Conservation (phyloP, 768 basidiomycete species). For the Dendrothele bispora region DNA sequence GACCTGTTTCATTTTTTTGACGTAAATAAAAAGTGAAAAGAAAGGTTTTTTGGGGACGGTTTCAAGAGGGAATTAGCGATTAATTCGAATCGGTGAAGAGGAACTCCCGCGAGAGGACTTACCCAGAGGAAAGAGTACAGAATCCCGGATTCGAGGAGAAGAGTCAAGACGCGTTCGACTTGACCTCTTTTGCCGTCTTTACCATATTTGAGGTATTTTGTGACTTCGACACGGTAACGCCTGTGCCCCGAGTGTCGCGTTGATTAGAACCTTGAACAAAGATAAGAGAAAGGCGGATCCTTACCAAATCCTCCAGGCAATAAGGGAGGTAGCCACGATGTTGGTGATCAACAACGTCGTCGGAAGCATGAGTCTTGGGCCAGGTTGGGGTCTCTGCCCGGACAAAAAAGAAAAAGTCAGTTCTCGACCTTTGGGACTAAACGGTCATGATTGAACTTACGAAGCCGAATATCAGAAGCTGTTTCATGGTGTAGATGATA, state of each 20-base stretch:
- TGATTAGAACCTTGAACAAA: neutral
- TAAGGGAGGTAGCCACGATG: neutral
- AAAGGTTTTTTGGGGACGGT: too few species aligned
- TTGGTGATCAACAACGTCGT: neutral
- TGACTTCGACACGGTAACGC: neutral
- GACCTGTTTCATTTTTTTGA: too few species aligned
- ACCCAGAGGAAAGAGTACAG: slow-evolving; percentile 2
- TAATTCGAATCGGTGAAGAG: too few species aligned
- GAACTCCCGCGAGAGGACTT: too few species aligned
- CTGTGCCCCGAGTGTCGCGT: neutral
- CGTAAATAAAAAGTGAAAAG: too few species aligned
- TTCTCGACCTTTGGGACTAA: too few species aligned
- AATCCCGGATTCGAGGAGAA: neutral
- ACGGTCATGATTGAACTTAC: too few species aligned
- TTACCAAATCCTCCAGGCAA: neutral
- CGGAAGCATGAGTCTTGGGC: neutral
- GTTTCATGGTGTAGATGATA: neutral
- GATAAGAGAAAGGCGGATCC: neutral
- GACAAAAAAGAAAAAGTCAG: too few species aligned
- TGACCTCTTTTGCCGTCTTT: too few species aligned
- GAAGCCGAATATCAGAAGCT: neutral
- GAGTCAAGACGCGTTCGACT: neutral
- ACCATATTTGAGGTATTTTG: neutral
- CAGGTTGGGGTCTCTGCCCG: neutral
- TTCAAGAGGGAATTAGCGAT: too few species aligned